Percentiles rank a stretch among this genome's conserved stretches.
Evolutionary conservation across 108 stramenopile species (phyloP).

Genomic region (Skeletonema costatum): DNA sequence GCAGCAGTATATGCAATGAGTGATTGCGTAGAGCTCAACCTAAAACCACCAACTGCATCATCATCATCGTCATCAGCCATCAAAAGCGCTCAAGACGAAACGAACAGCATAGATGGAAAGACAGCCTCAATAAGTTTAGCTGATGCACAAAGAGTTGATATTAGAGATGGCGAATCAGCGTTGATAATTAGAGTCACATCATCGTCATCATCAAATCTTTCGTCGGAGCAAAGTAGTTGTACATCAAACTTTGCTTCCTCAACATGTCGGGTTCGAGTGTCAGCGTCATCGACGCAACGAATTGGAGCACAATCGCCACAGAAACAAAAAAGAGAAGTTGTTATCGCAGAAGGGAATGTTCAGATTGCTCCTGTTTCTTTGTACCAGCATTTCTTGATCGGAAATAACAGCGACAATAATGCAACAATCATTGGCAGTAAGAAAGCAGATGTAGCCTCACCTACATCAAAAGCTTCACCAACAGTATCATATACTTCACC

Average conservation of each 20-base stretch:
- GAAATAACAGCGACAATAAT: background rate
- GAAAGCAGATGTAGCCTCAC: constrained; percentile 66
- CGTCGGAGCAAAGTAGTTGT: background rate
- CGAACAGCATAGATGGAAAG: constrained; percentile 15
- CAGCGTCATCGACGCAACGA: background rate
- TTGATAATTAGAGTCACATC: constrained; percentile 4
- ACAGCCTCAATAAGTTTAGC: background rate
- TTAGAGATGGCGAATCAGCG: constrained; percentile 27
- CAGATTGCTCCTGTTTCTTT: background rate
- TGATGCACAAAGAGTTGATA: constrained; percentile 27
- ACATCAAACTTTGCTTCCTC: background rate
- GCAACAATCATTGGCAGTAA: constrained; percentile 35
- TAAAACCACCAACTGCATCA: background rate
- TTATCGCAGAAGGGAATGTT: constrained; percentile 4
- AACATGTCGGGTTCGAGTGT: background rate
- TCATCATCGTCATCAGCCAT: background rate
- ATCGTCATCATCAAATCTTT: background rate
- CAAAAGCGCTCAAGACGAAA: background rate
- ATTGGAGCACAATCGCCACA: constrained; percentile 4
- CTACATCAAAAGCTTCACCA: constrained; percentile 44
- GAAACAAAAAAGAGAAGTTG: constrained; percentile 1
- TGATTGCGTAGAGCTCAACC: constrained; percentile 1
- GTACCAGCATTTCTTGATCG: background rate
- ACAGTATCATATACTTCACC: constrained; percentile 25
- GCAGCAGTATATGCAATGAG: background rate